Conservation (phyloP, 2,329 filamentous ascomycete genomes). For the Ceratocystiopsis sp. region DNA sequence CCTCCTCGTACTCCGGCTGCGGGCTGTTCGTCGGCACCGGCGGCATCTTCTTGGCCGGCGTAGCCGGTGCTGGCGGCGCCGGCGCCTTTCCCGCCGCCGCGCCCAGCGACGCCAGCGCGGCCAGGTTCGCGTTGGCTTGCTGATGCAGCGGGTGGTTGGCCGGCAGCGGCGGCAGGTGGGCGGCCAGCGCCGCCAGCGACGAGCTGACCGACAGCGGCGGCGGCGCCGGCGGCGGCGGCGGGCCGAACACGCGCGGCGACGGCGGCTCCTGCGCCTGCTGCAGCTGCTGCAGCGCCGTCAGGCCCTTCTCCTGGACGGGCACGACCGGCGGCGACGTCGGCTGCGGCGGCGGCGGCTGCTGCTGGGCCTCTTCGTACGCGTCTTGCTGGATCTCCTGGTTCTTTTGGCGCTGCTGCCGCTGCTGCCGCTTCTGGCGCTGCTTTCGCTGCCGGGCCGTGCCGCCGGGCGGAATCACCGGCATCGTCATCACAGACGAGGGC, state of each 20-base stretch:
- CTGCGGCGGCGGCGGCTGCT: background rate
- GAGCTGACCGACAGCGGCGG: conserved; percentile 5
- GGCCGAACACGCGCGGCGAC: conserved; percentile 8
- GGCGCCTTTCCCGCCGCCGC: background rate
- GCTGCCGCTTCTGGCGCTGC: conserved; percentile 10
- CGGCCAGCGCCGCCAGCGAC: conserved; percentile 6
- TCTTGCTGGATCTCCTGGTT: conserved; percentile 7
- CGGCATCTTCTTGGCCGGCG: background rate
- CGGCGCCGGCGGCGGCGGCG: conserved; percentile 3
- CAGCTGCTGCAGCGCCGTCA: background rate
- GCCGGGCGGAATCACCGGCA: conserved; percentile 2
- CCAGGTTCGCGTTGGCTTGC: background rate
- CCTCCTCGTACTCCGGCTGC: too few relatives aligned
- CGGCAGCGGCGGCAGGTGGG: conserved; percentile 5
- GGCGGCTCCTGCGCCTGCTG: background rate
- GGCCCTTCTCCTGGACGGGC: too few relatives aligned
- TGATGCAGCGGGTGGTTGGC: conserved; percentile 2
- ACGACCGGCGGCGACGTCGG: background rate
- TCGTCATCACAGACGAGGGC: background rate
- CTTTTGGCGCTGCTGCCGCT: conserved; percentile 8
- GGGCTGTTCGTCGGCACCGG: too few relatives aligned
- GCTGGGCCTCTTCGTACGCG: background rate
- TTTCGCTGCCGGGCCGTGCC: conserved; percentile 10
- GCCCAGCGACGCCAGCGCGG: background rate
- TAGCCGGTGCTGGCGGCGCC: too few relatives aligned